Base-by-base conservation (phyloP, 2,329 filamentous ascomycete species). In the Setomelanomma holmii region DNA sequence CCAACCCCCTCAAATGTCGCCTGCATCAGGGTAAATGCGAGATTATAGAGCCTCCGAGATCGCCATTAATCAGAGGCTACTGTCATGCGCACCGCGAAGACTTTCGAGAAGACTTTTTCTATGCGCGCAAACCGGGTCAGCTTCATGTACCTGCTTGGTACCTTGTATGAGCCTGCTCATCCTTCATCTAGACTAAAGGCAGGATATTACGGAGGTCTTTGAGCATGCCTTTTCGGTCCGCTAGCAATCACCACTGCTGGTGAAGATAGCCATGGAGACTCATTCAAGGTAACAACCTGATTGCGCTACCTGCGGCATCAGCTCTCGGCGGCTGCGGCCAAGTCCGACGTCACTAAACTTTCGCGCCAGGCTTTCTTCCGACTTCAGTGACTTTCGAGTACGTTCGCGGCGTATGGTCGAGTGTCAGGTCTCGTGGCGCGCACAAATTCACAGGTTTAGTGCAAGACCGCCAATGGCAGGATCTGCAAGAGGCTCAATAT, bases 1-100 rank as follows among this genome's bases (percentile, higher is more conserved):
- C 38, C 40, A 21, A 33, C 23, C 8, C 43, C 40, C 45, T 45
- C 40, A 41, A n/a, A 46, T 61, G 51, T 62, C 59, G 54, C 56
- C 38, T 48, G 38, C 30, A 41, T 56, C 49, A 61, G 63, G 60
- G 40, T 69, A 63, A 64, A 64, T 65, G 49, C 56, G 59, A 42
- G 46, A 48, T 46, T 47, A 51, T 50, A 61, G 60, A 58, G 53
- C 55, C 55, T 64, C 62, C 54, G 55, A 62, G 58, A 55, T 63
- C 53, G 24, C n/a, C 55, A 23, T 55, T 53, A 63, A 68, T 70
- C 53, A 63, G 58, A 19, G 30, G 36, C 33, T 44, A 44, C 44
- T 44, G 60, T 66, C 64, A 64, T 60, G 55, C 62, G 60, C 56
- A 57, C 57, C 33, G 48, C 40, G 36, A 12, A 48, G 35, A 38